A percentile compares a stretch with the other conserved stretches of the same genome.
phyloP scores from a whole-genome alignment of 768 basidiomycete species.

The Tremella yokohamensis region DNA sequence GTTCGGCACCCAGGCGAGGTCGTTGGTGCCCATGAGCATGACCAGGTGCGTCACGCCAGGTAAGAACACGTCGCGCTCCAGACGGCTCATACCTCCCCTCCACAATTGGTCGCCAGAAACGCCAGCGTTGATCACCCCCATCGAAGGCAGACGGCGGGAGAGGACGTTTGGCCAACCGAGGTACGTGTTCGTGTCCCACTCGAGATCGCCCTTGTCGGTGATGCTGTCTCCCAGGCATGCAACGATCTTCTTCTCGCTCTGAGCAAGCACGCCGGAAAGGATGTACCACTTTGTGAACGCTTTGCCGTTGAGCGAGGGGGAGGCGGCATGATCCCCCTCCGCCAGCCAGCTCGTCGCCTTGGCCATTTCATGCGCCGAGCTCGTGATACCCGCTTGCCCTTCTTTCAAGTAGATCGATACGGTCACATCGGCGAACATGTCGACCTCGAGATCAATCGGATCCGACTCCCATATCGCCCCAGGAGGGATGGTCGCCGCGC shows the following conservation, averaged over 20 bases:
- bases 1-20: not conserved
- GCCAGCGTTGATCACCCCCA: not conserved
- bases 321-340: not conserved
- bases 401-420: slow-evolving; percentile 1
- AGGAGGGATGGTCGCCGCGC: not conserved
- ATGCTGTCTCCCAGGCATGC: slow-evolving; percentile 1
- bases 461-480: not conserved
- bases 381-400: not conserved
- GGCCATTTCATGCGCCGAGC: not conserved
- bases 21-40: slow-evolving; percentile 1
- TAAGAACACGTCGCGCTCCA: not conserved
- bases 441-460: not conserved
- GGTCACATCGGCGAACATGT: not conserved
- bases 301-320: no score
- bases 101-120: not conserved
- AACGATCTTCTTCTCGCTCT: not conserved
- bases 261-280: not conserved
- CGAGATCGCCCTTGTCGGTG: not conserved
- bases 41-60: not conserved
- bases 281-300: not conserved
- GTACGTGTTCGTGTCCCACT: not conserved
- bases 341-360: slow-evolving; percentile 4
- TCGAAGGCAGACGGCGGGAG: not conserved
- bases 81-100: not conserved
- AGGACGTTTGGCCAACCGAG: not conserved